phyloP scores from a whole-genome alignment of 331 rosid genomes.

The Quercus tomentella region DNA sequence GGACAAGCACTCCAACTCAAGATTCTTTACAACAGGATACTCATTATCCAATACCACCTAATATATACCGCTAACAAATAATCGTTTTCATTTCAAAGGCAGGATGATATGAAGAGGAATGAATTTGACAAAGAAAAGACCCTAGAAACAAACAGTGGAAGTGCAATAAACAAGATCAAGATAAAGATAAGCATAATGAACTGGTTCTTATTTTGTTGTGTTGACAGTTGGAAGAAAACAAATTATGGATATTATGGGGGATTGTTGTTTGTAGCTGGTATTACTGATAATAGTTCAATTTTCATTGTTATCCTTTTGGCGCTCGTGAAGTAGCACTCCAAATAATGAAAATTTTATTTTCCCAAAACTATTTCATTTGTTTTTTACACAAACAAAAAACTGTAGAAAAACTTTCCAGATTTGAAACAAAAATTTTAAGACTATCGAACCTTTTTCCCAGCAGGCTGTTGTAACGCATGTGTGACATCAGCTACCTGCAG shows the following conservation, averaged over 20 bases:
- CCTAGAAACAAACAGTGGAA: too few relatives aligned
- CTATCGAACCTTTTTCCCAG: constrained; percentile 71
- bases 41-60: too few relatives aligned
- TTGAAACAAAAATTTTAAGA: not conserved
- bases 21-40: not conserved
- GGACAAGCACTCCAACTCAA: not conserved
- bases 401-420: not conserved
- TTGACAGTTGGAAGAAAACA: not conserved
- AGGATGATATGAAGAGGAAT: not conserved
- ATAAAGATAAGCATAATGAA: too few relatives aligned
- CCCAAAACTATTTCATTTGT: not conserved
- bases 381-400: not conserved
- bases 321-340: not conserved
- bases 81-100: not conserved
- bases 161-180: too few relatives aligned
- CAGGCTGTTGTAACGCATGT: constrained; percentile 94
- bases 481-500: constrained; percentile 90
- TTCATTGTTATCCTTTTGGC: not conserved
- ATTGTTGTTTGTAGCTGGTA: not conserved
- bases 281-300: not conserved
- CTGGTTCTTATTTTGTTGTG: not conserved
- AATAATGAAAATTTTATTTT: too few relatives aligned
- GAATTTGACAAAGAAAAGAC: too few relatives aligned
- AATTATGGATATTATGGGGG: not conserved
- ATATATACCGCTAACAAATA: not conserved